phyloP scores from a whole-genome alignment of 306 rosid species.

The Begonia fuchsioides region DNA sequence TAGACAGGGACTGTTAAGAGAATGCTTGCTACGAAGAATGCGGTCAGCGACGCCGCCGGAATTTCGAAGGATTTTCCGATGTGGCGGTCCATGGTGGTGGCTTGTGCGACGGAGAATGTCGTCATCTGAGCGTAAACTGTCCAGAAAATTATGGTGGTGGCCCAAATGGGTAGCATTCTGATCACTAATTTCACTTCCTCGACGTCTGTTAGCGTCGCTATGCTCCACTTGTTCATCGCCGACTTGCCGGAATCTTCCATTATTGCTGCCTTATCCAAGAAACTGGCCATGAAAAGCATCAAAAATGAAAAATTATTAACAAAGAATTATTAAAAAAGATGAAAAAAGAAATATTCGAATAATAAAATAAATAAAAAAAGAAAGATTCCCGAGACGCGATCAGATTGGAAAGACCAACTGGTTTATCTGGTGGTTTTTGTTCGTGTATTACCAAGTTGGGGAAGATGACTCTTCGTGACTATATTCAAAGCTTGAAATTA shows the following conservation, averaged over 20 bases:
- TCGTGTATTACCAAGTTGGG: no score
- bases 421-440: no score
- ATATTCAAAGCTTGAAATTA: no score
- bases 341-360: background rate
- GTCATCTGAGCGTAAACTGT: constrained; percentile 75
- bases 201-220: constrained; percentile 57
- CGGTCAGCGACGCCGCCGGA: constrained; percentile 65
- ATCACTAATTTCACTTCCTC: constrained; percentile 65
- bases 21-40: constrained; percentile 61
- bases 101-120: constrained; percentile 85
- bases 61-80: constrained; percentile 57
- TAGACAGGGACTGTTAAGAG: constrained; percentile 67
- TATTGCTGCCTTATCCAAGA: constrained; percentile 79
- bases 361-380: no score
- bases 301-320: no score
- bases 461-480: no score
- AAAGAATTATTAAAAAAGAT: no score
- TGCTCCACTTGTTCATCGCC: constrained; percentile 34
- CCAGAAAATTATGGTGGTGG: constrained; percentile 77
- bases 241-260: constrained; percentile 2
- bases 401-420: no score
- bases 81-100: constrained; percentile 68
- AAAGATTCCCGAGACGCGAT: no score
- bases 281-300: constrained; percentile 19
- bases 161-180: constrained; percentile 86